phyloP scores from a whole-genome alignment of 2,329 filamentous ascomycete genomes.

The Pseudogymnoascus sp. region DNA sequence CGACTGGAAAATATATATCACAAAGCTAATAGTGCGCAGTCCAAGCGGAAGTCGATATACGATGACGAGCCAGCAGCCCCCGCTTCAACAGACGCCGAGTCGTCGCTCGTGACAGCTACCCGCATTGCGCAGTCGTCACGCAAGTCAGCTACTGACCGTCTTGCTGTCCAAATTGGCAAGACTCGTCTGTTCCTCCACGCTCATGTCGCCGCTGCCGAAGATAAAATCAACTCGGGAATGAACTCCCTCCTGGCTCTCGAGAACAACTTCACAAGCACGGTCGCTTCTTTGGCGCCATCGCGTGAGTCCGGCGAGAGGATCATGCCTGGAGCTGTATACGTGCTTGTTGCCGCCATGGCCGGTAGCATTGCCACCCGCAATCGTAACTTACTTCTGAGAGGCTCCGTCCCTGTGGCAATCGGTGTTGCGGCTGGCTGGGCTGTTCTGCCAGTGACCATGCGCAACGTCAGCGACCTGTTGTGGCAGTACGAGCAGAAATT shows the following conservation, averaged over 20 bases:
- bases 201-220: slow-evolving; percentile 66
- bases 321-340: slow-evolving; percentile 84
- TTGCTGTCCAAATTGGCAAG: slow-evolving; percentile 73
- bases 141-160: slow-evolving; percentile 67
- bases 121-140: slow-evolving; percentile 28
- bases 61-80: slow-evolving; percentile 47
- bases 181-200: slow-evolving; percentile 74
- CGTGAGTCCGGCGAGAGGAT: slow-evolving; percentile 80
- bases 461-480: slow-evolving; percentile 74
- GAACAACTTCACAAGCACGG: slow-evolving; percentile 78
- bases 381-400: slow-evolving; percentile 74
- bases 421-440: slow-evolving; percentile 77
- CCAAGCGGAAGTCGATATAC: slow-evolving; percentile 66
- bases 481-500: slow-evolving; percentile 93
- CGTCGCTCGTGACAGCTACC: slow-evolving; percentile 31
- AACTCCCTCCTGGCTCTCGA: slow-evolving; percentile 77
- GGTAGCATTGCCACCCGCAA: slow-evolving; percentile 86
- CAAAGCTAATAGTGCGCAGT: slow-evolving; percentile 24
- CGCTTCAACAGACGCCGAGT: slow-evolving; percentile 21
- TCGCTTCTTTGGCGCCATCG: slow-evolving; percentile 80
- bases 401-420: slow-evolving; percentile 66
- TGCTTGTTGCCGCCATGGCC: slow-evolving; percentile 89
- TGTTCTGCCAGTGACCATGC: slow-evolving; percentile 80
- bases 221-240: slow-evolving; percentile 73
- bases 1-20: neutral